These are phyloP conservation scores for Pichia sp. DNA, from an alignment of 1,139 yeast genomes.

Conservation along the genomic window DNA sequence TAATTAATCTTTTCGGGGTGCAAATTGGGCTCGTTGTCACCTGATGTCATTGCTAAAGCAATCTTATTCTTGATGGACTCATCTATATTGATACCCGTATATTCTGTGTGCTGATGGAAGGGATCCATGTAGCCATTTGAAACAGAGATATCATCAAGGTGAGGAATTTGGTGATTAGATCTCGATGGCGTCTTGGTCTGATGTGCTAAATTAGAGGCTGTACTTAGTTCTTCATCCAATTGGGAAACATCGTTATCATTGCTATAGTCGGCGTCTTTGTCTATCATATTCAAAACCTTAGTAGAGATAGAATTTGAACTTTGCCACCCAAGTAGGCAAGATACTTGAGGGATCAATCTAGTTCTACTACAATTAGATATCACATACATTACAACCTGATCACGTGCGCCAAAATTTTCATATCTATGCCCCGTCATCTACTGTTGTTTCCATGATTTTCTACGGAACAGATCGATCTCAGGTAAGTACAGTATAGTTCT, in stretches of 20 bases:
- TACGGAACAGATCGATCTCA: too few species aligned
- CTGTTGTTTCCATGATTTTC: too few species aligned
- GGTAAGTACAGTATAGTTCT: too few species aligned
- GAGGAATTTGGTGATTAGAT: conserved; percentile 10
- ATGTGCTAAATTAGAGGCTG: conserved; percentile 7
- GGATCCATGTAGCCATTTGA: not conserved
- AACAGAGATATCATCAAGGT: not conserved
- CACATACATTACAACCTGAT: too few species aligned
- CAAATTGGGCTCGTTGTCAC: not conserved
- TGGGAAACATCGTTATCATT: not conserved
- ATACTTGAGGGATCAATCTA: too few species aligned
- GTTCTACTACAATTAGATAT: too few species aligned
- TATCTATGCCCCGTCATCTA: too few species aligned
- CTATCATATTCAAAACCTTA: too few species aligned
- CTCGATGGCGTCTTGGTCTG: conserved; percentile 3
- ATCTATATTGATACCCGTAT: conserved; percentile 4
- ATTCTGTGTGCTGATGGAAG: not conserved
- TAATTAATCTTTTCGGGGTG: not conserved
- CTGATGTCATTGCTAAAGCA: conserved; percentile 1
- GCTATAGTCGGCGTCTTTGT: too few species aligned
- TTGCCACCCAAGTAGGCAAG: too few species aligned
- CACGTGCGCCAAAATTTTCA: too few species aligned
- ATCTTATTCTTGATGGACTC: conserved; percentile 4
- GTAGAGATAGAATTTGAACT: too few species aligned
- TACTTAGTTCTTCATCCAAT: not conserved